Evolutionary conservation across 2,329 filamentous ascomycete genomes (phyloP).

Genomic region (Claviceps capensis): DNA sequence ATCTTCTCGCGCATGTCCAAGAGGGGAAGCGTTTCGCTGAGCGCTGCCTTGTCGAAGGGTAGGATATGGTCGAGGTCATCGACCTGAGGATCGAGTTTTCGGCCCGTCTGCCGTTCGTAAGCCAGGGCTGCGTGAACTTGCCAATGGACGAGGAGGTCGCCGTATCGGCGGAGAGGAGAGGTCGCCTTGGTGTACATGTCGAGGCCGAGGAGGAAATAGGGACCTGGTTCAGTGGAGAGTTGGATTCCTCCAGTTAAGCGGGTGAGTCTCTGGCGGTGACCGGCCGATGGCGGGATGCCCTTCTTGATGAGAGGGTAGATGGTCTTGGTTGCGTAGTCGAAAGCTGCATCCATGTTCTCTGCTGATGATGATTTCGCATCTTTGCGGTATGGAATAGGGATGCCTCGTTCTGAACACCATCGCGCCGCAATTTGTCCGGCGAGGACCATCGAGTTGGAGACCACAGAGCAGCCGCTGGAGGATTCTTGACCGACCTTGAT

Average conservation of each 20-base stretch:
- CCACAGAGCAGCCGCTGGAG: constrained; percentile 20
- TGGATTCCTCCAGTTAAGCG: constrained; percentile 33
- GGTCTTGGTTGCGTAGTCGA: constrained; percentile 22
- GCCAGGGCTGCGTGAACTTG: constrained; percentile 48
- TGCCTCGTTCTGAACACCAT: constrained; percentile 43
- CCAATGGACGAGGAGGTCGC: constrained; percentile 51
- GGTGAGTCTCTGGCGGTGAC: constrained; percentile 16
- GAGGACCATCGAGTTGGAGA: constrained; percentile 40
- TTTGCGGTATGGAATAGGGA: constrained; percentile 46
- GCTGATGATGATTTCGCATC: constrained; percentile 26
- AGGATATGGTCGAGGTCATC: constrained; percentile 25
- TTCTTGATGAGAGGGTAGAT: constrained; percentile 20
- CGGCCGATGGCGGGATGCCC: constrained; percentile 19
- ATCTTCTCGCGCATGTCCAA: constrained; percentile 40
- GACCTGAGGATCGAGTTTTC: constrained; percentile 12
- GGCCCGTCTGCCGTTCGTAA: constrained; percentile 24
- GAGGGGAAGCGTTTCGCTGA: constrained; percentile 33
- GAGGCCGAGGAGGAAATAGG: constrained; percentile 43
- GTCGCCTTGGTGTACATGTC: constrained; percentile 51
- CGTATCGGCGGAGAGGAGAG: constrained; percentile 51
- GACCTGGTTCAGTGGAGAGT: constrained; percentile 37
- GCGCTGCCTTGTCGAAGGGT: constrained; percentile 28
- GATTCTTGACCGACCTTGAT: constrained; percentile 26
- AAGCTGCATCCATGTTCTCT: constrained; percentile 21
- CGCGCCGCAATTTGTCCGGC: constrained; percentile 47